phyloP scores from a whole-genome alignment of 306 rosid species.

The Cucumis melo region DNA sequence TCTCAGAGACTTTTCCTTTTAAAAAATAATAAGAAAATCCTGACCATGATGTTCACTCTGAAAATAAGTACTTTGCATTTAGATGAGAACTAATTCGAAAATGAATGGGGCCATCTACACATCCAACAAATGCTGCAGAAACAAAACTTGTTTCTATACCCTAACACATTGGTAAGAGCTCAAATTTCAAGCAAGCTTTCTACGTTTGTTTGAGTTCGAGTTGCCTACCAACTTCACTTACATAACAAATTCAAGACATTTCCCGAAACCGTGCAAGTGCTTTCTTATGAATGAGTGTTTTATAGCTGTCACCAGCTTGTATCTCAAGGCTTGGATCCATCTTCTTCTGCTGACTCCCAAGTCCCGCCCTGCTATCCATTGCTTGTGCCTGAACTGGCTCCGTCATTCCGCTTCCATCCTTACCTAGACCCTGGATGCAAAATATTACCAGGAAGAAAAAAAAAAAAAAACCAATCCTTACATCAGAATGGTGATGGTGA shows the following conservation, averaged over 20 bases:
- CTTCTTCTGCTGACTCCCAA: slow-evolving; percentile 91
- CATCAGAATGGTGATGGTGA: background rate
- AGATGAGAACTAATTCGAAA: background rate
- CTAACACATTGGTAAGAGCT: background rate
- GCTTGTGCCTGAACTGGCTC: slow-evolving; percentile 93
- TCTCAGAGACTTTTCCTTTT: too few species aligned
- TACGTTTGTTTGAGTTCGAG: background rate
- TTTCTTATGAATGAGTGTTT: slow-evolving; percentile 80
- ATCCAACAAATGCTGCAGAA: background rate
- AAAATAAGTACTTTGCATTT: background rate
- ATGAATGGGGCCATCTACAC: background rate
- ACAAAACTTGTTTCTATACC: background rate
- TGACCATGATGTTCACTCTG: background rate
- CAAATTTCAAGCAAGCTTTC: background rate
- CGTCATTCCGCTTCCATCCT: slow-evolving; percentile 90
- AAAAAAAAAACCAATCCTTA: too few species aligned
- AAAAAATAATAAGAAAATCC: too few species aligned
- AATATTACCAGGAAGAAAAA: background rate
- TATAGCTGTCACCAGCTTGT: slow-evolving; percentile 90
- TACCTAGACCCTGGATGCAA: slow-evolving; percentile 77
- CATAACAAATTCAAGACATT: slow-evolving; percentile 32
- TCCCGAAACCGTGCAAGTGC: slow-evolving; percentile 93
- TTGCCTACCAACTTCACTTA: background rate
- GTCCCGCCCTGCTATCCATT: slow-evolving; percentile 76
- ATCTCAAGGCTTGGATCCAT: slow-evolving; percentile 72